Percentiles rank a stretch among this genome's conserved stretches.
These are phyloP conservation scores for Teunomyces atbi DNA, from an alignment of 805 yeast species.

Conservation along the genomic window DNA sequence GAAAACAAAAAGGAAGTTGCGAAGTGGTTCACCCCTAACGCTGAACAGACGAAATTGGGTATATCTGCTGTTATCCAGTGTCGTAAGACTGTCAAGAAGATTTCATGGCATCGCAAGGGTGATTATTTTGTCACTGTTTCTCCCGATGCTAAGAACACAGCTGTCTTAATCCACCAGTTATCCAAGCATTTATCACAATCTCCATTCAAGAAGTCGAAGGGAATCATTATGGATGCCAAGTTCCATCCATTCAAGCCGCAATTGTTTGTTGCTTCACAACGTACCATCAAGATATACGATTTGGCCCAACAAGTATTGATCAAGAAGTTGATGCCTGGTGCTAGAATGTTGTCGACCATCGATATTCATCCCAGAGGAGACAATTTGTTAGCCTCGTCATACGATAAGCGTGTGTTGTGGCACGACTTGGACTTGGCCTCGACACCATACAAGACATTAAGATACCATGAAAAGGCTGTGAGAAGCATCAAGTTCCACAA, in stretches of 20 bases:
- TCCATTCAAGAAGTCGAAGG: constrained; percentile 90
- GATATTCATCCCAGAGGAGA: constrained; percentile 97
- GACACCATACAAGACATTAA: constrained; percentile 91
- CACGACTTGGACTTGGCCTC: constrained; percentile 87
- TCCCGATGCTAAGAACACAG: constrained; percentile 85
- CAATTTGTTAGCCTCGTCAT: constrained; percentile 87
- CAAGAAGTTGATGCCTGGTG: constrained; percentile 91
- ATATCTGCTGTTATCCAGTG: constrained; percentile 69
- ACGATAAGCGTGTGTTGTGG: constrained; percentile 94
- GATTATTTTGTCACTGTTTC: constrained; percentile 96
- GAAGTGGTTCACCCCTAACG: constrained; percentile 79
- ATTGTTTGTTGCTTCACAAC: constrained; percentile 88
- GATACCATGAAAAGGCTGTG: constrained; percentile 95
- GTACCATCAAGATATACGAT: constrained; percentile 88
- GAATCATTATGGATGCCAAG: constrained; percentile 91
- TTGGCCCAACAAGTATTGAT: constrained; percentile 79
- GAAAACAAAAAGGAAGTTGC: constrained; percentile 53
- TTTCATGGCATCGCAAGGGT: constrained; percentile 97
- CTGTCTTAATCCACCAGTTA: constrained; percentile 91
- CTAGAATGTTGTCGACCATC: constrained; percentile 86
- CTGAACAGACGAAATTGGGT: constrained; percentile 59
- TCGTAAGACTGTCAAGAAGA: constrained; percentile 66
- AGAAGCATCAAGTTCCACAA: constrained; percentile 86
- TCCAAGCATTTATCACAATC: constrained; percentile 94
- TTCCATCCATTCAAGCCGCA: constrained; percentile 97